Conservation (phyloP, 495 filamentous ascomycete species). For the Physcia stellaris region DNA sequence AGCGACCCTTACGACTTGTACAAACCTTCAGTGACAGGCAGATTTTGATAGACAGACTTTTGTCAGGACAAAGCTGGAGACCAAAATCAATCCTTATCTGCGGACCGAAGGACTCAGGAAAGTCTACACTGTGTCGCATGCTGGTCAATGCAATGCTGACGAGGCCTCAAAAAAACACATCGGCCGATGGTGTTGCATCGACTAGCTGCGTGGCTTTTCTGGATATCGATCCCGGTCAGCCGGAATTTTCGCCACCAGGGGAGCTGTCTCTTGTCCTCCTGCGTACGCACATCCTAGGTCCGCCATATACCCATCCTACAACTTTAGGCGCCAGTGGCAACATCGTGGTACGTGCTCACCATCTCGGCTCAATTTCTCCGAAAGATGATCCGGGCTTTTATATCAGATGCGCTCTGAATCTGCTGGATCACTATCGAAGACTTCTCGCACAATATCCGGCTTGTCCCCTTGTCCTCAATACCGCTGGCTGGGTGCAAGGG, state of each 20-base stretch:
- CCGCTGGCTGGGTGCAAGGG: conserved; percentile 71
- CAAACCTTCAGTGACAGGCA: conserved; percentile 56
- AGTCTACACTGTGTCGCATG: conserved; percentile 73
- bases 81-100: conserved; percentile 44
- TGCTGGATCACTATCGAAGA: conserved; percentile 48
- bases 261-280: conserved; percentile 60
- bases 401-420: conserved; percentile 49
- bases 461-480: conserved; percentile 64
- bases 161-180: conserved; percentile 17
- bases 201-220: conserved; percentile 46
- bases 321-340: conserved; percentile 20
- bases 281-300: conserved; percentile 50
- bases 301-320: conserved; percentile 59
- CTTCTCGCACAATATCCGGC: conserved; percentile 26
- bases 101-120: conserved; percentile 73
- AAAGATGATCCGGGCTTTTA: conserved; percentile 61
- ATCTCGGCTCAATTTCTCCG: conserved; percentile 57
- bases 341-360: conserved; percentile 48
- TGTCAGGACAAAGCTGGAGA: conserved; percentile 27
- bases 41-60: conserved; percentile 24
- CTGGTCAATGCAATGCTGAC: conserved; percentile 63
- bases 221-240: conserved; percentile 74
- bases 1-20: conserved; percentile 43
- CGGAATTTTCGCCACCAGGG: conserved; percentile 67
- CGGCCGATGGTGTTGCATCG: conserved; percentile 18